Base-by-base conservation (phyloP, 345 rosid species). In the Bretschneidera sinensis region DNA sequence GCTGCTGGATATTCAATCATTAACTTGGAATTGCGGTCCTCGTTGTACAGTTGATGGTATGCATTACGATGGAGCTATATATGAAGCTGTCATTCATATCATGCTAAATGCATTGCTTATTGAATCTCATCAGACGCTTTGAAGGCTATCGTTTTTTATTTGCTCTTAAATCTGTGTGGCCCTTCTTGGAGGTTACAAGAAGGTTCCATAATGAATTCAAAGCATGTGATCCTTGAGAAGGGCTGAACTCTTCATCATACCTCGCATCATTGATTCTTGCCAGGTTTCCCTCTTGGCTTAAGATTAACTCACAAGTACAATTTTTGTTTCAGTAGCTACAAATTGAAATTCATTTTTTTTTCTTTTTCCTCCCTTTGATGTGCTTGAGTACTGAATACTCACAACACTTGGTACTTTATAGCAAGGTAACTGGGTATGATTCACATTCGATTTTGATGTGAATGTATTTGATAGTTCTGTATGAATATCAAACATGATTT, bases 71-170 rank as follows among this genome's bases (percentile, higher is more conserved):
- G 77, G 54, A 56, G 85, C 70, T 63, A 81, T 94, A 47, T 91
- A 88, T 75, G 92, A 85, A 34, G 97, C 95, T 0, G 82, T 85
- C 4, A 71, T 85, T 34, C 96, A 91, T 54, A 78, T 88, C 49
- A 75, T 88, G 90, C 75, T 94, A 25, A 94, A 94, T 54, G 89
- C 92, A 1, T 74, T 95, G 80, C 94, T 94, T 57, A 83, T 90
- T 39, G 89, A 90, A 83, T 94, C 97, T 74, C 92, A 85, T 76
- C 92, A 91, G 67, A 82, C 74, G 66, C 79, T 84, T 25, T 83
- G 86, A 75, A 62, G 57, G 35, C 22, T 5, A 7, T 57, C 58
- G 65, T 49, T 35, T n/a, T 66, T 35, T 51, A 14, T 58, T 43
- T 54, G 63, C 43, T 28, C 28, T 24, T 52, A n/a, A 15, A 45